These are phyloP conservation scores for Helianthus tuberosus DNA, from an alignment of 129 eudicot genomes.

Conservation along the genomic window DNA sequence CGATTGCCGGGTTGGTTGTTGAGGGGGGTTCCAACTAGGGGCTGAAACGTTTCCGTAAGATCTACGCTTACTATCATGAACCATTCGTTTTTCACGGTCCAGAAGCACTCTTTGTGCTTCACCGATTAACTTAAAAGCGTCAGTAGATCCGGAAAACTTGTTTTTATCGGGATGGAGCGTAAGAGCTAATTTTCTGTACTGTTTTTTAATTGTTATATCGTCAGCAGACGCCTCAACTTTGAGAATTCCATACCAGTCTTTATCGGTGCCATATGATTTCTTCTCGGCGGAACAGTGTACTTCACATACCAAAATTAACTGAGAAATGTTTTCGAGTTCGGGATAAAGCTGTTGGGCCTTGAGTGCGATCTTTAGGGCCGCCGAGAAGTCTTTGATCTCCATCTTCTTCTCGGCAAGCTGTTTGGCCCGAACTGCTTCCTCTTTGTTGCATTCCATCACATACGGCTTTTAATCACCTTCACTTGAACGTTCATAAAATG, in stretches of 20 bases:
- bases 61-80: conserved; percentile 46
- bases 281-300: conserved; percentile 58
- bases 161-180: conserved; percentile 80
- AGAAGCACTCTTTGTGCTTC: conserved; percentile 73
- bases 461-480: conserved; percentile 28
- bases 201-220: conserved; percentile 56
- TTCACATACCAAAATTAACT: conserved; percentile 58
- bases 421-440: conserved; percentile 63
- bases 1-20: conserved; percentile 39
- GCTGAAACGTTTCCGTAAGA: conserved; percentile 19
- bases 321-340: conserved; percentile 54
- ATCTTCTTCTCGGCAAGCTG: conserved; percentile 57
- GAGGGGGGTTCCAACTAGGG: conserved; percentile 28
- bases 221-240: conserved; percentile 52
- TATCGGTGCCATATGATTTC: conserved; percentile 46
- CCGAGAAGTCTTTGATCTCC: conserved; percentile 56
- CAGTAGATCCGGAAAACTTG: conserved; percentile 63
- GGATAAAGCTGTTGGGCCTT: conserved; percentile 69
- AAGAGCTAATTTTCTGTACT: conserved; percentile 62
- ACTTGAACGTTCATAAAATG: background rate
- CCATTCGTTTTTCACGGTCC: conserved; percentile 43
- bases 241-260: conserved; percentile 69
- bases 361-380: conserved; percentile 50
- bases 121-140: conserved; percentile 63
- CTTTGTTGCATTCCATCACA: conserved; percentile 70